A percentile compares a stretch with the other conserved stretches of the same genome.
These are phyloP conservation scores for Hypoxylon sp. DNA, from an alignment of 2,329 filamentous ascomycete species.

Conservation along the genomic window DNA sequence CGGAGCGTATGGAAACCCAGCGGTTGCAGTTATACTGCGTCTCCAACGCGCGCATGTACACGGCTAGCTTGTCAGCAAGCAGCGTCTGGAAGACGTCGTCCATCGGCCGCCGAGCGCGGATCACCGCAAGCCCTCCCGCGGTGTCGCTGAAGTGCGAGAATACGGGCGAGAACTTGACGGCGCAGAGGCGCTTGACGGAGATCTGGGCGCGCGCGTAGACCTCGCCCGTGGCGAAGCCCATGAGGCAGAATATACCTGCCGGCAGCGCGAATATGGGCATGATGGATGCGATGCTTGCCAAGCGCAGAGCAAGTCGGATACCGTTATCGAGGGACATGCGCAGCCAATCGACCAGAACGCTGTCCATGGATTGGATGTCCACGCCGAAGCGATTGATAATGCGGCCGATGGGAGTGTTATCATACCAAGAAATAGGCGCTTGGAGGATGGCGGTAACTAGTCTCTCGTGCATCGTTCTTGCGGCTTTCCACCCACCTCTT, in stretches of 20 bases:
- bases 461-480: conserved; percentile 57
- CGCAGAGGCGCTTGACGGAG: conserved; percentile 44
- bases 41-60: conserved; percentile 45
- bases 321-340: conserved; percentile 51
- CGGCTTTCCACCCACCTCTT: conserved; percentile 56
- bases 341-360: conserved; percentile 54
- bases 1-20: conserved; percentile 29
- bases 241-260: conserved; percentile 54
- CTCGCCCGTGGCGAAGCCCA: conserved; percentile 58
- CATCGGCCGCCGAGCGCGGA: conserved; percentile 40
- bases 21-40: conserved; percentile 41
- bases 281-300: conserved; percentile 59
- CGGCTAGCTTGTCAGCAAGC: conserved; percentile 44
- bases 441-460: conserved; percentile 59
- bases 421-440: conserved; percentile 62
- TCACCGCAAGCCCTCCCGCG: conserved; percentile 43
- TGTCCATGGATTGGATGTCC: conserved; percentile 62
- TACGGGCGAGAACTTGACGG: conserved; percentile 44
- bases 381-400: conserved; percentile 62
- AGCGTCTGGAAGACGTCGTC: conserved; percentile 43
- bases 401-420: conserved; percentile 58
- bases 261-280: conserved; percentile 62
- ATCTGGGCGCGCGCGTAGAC: conserved; percentile 57
- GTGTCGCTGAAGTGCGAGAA: conserved; percentile 47
- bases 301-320: conserved; percentile 55